These are phyloP conservation scores for Gastrodia elata DNA, from an alignment of 106 monocot genomes.

Conservation along the genomic window DNA sequence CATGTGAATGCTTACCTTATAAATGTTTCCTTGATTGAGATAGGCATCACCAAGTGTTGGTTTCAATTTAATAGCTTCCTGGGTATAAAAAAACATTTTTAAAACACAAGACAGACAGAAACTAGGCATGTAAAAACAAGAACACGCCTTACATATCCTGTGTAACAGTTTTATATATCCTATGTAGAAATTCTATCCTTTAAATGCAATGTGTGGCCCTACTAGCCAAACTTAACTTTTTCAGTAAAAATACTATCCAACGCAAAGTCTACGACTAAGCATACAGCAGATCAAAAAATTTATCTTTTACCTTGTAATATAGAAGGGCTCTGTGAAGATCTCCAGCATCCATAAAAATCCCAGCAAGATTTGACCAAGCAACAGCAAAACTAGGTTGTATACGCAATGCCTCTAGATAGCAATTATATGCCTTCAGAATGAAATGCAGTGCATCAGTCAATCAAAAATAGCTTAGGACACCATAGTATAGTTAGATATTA, in stretches of 20 bases:
- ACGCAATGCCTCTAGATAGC: conserved; percentile 77
- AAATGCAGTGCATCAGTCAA: conserved; percentile 1
- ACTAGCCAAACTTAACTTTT: not conserved
- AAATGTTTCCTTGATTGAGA: conserved; percentile 80
- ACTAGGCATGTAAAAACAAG: not conserved
- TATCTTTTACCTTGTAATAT: conserved; percentile 60
- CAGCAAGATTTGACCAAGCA: conserved; percentile 95
- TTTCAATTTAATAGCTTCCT: conserved; percentile 93
- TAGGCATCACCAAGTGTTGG: conserved; percentile 84
- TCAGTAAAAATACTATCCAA: not conserved
- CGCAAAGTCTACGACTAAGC: not conserved
- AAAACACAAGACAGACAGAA: not conserved
- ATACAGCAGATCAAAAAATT: not conserved
- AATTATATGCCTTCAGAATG: conserved; percentile 64
- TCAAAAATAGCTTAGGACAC: not conserved
- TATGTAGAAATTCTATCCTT: not conserved
- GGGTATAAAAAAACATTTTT: conserved; percentile 5
- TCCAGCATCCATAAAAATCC: conserved; percentile 83
- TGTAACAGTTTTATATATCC: not conserved
- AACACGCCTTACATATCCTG: not conserved
- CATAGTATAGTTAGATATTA: not conserved
- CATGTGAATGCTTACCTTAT: conserved; percentile 69
- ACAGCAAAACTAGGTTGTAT: conserved; percentile 87
- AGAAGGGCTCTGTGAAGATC: conserved; percentile 74
- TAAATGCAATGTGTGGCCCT: not conserved